Base-by-base conservation (phyloP, 345 rosid genomes). In the Sisymbrium altissimum region DNA sequence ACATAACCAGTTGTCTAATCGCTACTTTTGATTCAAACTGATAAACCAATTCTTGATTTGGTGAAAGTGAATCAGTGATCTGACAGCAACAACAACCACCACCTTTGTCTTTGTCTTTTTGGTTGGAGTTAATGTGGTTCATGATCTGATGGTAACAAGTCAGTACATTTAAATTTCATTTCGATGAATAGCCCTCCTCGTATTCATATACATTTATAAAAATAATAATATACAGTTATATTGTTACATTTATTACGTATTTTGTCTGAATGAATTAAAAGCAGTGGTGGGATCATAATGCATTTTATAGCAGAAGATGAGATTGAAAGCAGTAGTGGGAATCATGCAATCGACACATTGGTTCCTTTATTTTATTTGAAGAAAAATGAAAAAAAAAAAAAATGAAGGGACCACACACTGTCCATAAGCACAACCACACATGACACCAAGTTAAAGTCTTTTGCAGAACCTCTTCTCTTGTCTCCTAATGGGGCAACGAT, bases 401-500 rank as follows among this genome's bases (percentile, higher is more conserved):
- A 7, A 23, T 10, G 15, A 70, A 64, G 80, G 80, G 80, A 64
- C 80, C 76, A 64, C 80, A 12, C 53, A 68, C 70, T 41, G 69
- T 68, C 33, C 54, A 77, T 4, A 70, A 68, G 72, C 71, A 70
- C 80, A 77, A 70, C 80, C 72, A 77, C 80, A 77, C 80, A 77
- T 77, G 76, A 76, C 70, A 43, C 71, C 60, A 63, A 69, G 70
- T 70, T 76, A 62, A 77, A 70, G 80, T 77, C 67, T 77, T 57
- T 64, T 77, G 76, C 80, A 77, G 61, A 71, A 70, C 71, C 63
- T 76, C 79, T 70, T 64, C 80, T 64, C 76, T 77, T 77, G 80
- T 77, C 80, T 77, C 80, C 80, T 70, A 55, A 77, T 77, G 75
- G 67, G 76, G 80, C 67, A 77, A 77, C 80, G 53, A 64, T 70